These are phyloP conservation scores for Tuber umbilicatum DNA, from an alignment of 495 filamentous ascomycete genomes.

Conservation along the genomic window DNA sequence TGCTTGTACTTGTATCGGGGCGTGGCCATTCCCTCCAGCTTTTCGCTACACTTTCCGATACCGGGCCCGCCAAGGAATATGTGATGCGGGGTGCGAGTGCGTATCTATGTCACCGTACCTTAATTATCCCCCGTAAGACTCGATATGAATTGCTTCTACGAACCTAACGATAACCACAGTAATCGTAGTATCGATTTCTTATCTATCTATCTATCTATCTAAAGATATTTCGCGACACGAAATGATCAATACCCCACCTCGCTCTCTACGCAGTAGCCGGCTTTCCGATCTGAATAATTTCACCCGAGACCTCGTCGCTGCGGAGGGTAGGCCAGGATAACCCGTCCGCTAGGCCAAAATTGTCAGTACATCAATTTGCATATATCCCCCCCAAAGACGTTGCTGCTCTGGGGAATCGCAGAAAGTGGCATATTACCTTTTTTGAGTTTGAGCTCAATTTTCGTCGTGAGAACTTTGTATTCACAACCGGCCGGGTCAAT, in stretches of 20 bases:
- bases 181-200: background rate
- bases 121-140: background rate
- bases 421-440: constrained; percentile 47
- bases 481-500: constrained; percentile 67
- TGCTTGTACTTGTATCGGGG: background rate
- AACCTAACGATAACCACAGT: background rate
- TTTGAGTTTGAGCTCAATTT: constrained; percentile 86
- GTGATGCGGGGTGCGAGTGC: background rate
- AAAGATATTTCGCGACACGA: background rate
- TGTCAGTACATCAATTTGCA: background rate
- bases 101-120: background rate
- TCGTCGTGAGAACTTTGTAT: constrained; percentile 88
- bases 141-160: background rate
- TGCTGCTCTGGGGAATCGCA: background rate
- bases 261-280: constrained; percentile 34
- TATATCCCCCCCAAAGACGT: background rate
- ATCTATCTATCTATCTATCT: constrained; percentile 3
- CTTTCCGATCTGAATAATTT: constrained; percentile 42
- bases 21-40: background rate
- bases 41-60: background rate
- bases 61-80: background rate
- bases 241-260: background rate
- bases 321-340: constrained; percentile 40
- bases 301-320: constrained; percentile 37
- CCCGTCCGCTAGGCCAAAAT: constrained; percentile 26